Percentiles rank a stretch among this genome's conserved stretches.
Conservation (phyloP, 1,284 basidiomycete genomes). For the Cryptococcus hybrid region DNA sequence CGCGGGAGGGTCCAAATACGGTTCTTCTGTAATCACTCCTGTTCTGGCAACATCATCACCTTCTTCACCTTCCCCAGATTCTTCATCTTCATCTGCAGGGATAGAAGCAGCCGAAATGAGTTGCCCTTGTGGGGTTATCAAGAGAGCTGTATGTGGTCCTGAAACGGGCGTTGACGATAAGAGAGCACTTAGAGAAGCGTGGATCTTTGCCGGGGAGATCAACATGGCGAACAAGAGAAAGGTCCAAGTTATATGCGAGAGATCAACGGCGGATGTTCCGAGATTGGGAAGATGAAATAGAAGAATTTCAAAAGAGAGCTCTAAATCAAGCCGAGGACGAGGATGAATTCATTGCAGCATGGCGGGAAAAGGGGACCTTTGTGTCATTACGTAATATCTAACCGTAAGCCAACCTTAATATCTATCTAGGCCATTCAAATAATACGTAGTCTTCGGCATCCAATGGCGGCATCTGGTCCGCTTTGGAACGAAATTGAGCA, state of each 20-base stretch:
- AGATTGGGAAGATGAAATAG: too few relatives aligned
- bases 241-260: background rate
- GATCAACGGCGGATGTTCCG: too few relatives aligned
- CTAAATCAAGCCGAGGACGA: too few relatives aligned
- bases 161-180: constrained; percentile 1
- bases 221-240: background rate
- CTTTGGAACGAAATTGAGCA: too few relatives aligned
- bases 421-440: too few relatives aligned
- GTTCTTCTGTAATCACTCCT: constrained; percentile 11
- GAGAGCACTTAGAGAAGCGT: constrained; percentile 8
- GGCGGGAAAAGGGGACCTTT: too few relatives aligned
- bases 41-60: constrained; percentile 2
- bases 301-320: too few relatives aligned
- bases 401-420: too few relatives aligned
- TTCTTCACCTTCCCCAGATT: constrained; percentile 3
- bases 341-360: too few relatives aligned
- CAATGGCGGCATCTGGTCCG: too few relatives aligned
- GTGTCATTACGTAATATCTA: too few relatives aligned
- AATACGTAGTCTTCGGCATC: too few relatives aligned
- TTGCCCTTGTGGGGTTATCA: constrained; percentile 33
- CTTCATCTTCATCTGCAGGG: constrained; percentile 9
- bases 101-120: constrained; percentile 19
- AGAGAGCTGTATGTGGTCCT: constrained; percentile 28
- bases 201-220: constrained; percentile 1
- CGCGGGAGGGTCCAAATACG: constrained; percentile 33